Evolutionary conservation across 169 alveolate species (phyloP), one percentile per base, ranked within the genome.

Genomic region (Cryptosporidium ryanae): DNA sequence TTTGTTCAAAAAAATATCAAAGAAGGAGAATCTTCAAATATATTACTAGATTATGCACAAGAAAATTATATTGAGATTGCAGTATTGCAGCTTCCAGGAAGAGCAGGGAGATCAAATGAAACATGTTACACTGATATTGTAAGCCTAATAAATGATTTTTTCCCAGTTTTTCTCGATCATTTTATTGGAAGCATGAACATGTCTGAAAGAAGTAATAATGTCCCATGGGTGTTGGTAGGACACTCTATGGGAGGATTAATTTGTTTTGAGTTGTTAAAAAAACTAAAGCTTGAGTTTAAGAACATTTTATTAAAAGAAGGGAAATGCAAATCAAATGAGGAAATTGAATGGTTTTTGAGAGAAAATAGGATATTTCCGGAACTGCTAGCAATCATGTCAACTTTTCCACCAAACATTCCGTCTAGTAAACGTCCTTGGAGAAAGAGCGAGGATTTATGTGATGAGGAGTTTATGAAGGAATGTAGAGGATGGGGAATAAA

Each of bases 181-280:
- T 76, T 76, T 8, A 15, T 76, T 8, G 71, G 64, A 21, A 15
- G 25, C 25, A 17, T 21, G 18, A 43, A 59, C 12, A 25, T 27
- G 4, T 25, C 48, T 6, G 54, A 50, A 32, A 15, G n/a, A 32
- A 59, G 18, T 23, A 63, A 59, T 23, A 10, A 18, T 23, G 29
- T 38, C 4, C 87, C 87, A 21, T 76, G 87, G 87, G 43, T 76
- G 1, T 59, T 76, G 23, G 64, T 76, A 18, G 71, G 87, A 6
- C 87, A 76, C 46, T 76, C 87, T 4, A 76, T 76, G 87, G 87
- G 87, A 13, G 87, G 87, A 8, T 38, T 76, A 61, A 76, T 76
- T 17, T 52, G 65, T 18, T 76, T 76, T 29, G 87, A 76, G 27
- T 23, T 76, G 21, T 21, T 76, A 29, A 76, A 76, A 76, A 76